Percentiles rank a stretch among this genome's conserved stretches.
phyloP scores from a whole-genome alignment of 1,139 yeast species.

The Debaryomycetaceae sp. region DNA sequence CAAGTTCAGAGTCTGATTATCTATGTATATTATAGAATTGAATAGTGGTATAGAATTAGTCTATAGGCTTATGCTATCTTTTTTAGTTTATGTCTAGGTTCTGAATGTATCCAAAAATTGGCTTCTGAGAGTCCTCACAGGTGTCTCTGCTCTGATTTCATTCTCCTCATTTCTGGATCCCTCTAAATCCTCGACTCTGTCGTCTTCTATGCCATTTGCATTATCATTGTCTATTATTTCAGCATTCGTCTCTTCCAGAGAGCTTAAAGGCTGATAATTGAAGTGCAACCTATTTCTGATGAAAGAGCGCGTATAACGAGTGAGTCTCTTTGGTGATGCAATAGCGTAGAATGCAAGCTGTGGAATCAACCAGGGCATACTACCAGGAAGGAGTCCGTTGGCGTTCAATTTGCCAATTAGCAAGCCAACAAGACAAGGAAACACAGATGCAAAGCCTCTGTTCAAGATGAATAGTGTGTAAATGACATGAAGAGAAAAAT shows the following conservation, averaged over 20 bases:
- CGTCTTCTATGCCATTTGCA: conserved; percentile 12
- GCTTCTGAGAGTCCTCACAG: conserved; percentile 55
- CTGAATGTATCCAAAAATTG: conserved; percentile 60
- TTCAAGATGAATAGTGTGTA: conserved; percentile 50
- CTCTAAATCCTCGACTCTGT: conserved; percentile 23
- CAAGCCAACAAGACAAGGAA: conserved; percentile 57
- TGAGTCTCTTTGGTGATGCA: conserved; percentile 19
- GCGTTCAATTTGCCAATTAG: conserved; percentile 54
- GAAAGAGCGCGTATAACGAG: neutral
- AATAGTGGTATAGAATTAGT: neutral
- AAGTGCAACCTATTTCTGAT: neutral
- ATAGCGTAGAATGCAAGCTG: conserved; percentile 19
- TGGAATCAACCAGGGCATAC: conserved; percentile 51
- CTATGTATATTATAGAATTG: neutral
- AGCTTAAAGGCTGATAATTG: neutral
- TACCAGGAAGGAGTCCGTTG: conserved; percentile 59
- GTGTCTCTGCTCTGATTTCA: conserved; percentile 48
- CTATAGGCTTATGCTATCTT: neutral
- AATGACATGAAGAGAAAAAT: conserved; percentile 52
- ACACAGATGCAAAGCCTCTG: conserved; percentile 49
- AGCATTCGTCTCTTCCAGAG: conserved; percentile 5
- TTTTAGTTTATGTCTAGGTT: conserved; percentile 12
- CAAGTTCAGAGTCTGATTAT: too few species aligned
- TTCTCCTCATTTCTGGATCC: conserved; percentile 21
- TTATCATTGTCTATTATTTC: conserved; percentile 5